Evolutionary conservation across 75 land plant species (phyloP).

Genomic region (Cunninghamia lanceolata): DNA sequence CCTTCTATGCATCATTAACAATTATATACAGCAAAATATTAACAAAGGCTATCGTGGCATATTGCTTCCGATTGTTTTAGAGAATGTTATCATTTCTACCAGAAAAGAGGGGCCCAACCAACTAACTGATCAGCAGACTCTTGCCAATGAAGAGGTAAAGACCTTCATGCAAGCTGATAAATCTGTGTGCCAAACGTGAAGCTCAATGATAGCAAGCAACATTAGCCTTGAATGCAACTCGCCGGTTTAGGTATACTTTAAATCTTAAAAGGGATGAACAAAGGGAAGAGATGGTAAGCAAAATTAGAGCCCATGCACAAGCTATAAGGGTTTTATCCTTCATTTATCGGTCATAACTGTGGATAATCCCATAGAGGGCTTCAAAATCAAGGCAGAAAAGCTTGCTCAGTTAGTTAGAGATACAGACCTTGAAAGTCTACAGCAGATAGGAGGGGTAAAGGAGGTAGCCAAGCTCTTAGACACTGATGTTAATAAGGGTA

Average conservation of each 20-base stretch:
- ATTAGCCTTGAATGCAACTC: conserved; percentile 86
- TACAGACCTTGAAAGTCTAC: conserved; percentile 35
- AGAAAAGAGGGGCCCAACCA: too few species aligned
- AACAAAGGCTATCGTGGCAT: too few species aligned
- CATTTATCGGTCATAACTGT: too few species aligned
- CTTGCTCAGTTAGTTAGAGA: conserved; percentile 62
- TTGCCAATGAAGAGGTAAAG: too few species aligned
- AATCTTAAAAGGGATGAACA: conserved; percentile 64
- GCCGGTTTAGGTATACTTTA: conserved; percentile 84
- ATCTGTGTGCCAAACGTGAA: too few species aligned
- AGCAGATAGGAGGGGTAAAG: conserved; percentile 47
- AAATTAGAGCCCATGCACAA: conserved; percentile 68
- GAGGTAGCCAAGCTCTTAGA: conserved; percentile 3
- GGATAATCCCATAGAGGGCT: conserved; percentile 44
- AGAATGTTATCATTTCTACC: too few species aligned
- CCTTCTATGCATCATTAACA: too few species aligned
- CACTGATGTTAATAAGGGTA: conserved; percentile 60
- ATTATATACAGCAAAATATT: too few species aligned
- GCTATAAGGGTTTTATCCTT: conserved; percentile 35
- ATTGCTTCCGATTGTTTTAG: too few species aligned
- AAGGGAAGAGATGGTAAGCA: conserved; percentile 40
- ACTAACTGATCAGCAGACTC: too few species aligned
- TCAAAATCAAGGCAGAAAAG: conserved; percentile 41
- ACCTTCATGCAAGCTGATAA: too few species aligned
- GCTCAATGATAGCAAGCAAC: conserved; percentile 90